These are phyloP conservation scores for Termitomyces bulborhizus DNA, from an alignment of 768 basidiomycete genomes.

Conservation along the genomic window DNA sequence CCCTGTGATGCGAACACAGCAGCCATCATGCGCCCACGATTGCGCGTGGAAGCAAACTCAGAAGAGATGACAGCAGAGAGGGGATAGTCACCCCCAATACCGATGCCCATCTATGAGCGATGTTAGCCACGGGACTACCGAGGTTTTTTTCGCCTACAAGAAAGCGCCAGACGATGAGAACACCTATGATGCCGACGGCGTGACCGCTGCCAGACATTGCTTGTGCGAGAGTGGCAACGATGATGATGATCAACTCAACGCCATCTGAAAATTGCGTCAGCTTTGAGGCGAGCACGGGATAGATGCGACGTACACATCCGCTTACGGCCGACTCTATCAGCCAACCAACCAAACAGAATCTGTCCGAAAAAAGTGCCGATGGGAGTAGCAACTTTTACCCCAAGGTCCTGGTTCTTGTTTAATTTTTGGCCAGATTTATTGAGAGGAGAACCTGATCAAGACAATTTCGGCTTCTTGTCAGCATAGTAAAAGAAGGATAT, in stretches of 20 bases:
- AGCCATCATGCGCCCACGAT: constrained; percentile 82
- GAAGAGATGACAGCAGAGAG: constrained; percentile 82
- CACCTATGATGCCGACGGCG: constrained; percentile 68
- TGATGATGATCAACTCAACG: constrained; percentile 75
- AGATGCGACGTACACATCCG: constrained; percentile 58
- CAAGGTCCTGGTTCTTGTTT: constrained; percentile 64
- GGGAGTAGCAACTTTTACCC: constrained; percentile 74
- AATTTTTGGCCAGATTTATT: constrained; percentile 26
- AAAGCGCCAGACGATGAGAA: constrained; percentile 80
- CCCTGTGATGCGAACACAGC: constrained; percentile 84
- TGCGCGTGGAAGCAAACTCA: constrained; percentile 76
- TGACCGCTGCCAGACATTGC: constrained; percentile 65
- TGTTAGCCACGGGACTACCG: constrained; percentile 12
- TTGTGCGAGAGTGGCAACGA: constrained; percentile 72
- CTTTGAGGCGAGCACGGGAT: constrained; percentile 15
- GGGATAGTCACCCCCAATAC: constrained; percentile 94
- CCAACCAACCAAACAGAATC: constrained; percentile 75
- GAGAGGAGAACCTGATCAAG: not conserved
- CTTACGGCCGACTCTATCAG: constrained; percentile 72
- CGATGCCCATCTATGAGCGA: constrained; percentile 55
- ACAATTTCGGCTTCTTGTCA: not conserved
- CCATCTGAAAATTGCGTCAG: constrained; percentile 38
- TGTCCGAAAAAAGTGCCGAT: constrained; percentile 73
- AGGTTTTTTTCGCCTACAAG: too few relatives aligned
- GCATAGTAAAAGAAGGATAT: not conserved